Conservation (phyloP, 768 basidiomycete species). For the Mycena chlorophos region DNA sequence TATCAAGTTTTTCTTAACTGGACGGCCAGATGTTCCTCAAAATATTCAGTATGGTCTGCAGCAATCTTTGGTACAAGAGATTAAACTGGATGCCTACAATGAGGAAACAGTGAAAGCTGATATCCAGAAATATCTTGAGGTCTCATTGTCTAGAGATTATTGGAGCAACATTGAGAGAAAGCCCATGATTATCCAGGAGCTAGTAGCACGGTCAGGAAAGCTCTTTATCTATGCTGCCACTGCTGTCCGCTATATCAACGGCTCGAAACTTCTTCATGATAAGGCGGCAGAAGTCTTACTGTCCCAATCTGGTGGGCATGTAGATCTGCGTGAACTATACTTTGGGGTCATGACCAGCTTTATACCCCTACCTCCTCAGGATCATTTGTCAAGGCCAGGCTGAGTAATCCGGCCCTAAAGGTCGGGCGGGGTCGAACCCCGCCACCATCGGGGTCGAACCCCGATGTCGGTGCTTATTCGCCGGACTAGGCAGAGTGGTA, state of each 20-base stretch:
- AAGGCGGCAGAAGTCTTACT: neutral
- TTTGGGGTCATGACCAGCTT: neutral
- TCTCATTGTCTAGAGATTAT: neutral
- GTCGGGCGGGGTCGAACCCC: too few species aligned
- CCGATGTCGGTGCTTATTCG: too few species aligned
- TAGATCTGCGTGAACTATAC: conserved; percentile 3
- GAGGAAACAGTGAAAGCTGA: neutral
- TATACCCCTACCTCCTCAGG: neutral
- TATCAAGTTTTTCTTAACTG: conserved; percentile 5
- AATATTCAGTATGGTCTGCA: neutral
- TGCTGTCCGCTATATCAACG: neutral
- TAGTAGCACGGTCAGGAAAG: too few species aligned
- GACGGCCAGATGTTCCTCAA: conserved; percentile 3
- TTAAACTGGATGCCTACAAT: neutral
- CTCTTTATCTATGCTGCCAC: neutral
- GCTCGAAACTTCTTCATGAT: neutral
- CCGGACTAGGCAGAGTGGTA: too few species aligned
- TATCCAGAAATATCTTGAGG: neutral
- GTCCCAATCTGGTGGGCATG: neutral
- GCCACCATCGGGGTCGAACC: too few species aligned
- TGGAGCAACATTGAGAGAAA: too few species aligned
- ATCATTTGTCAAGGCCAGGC: too few species aligned
- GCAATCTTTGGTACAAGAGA: neutral
- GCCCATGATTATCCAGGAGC: too few species aligned
- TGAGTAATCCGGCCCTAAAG: too few species aligned